Evolutionary conservation across 2,329 filamentous ascomycete genomes (phyloP).

Genomic region (Cytospora piceae): DNA sequence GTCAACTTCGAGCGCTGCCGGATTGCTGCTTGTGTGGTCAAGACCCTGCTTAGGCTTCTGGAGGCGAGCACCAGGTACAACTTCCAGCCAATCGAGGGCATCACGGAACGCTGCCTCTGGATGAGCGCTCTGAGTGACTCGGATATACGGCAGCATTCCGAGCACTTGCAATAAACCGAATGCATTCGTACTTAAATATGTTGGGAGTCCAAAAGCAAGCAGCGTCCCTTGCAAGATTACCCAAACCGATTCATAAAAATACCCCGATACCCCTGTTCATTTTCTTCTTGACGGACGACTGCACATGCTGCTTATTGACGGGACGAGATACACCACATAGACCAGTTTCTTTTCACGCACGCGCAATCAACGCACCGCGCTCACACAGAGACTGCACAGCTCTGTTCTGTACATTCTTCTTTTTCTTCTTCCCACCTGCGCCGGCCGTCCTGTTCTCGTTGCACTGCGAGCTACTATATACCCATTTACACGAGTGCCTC

Average conservation of each 20-base stretch:
- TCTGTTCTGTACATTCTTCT: conserved; percentile 19
- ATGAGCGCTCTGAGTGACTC: conserved; percentile 75
- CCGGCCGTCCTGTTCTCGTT: background rate
- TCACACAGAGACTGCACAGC: conserved; percentile 8
- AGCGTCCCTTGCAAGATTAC: background rate
- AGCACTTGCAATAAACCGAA: conserved; percentile 49
- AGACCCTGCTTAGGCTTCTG: conserved; percentile 76
- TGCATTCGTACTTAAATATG: background rate
- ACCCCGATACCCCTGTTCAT: conserved; percentile 21
- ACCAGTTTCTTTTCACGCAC: background rate
- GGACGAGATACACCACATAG: conserved; percentile 10
- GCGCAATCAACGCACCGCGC: background rate
- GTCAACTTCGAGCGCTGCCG: conserved; percentile 86
- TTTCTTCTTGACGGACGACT: conserved; percentile 6
- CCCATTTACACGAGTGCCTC: conserved; percentile 14
- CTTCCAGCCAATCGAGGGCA: conserved; percentile 75
- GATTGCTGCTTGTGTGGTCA: conserved; percentile 75
- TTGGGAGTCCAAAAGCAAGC: background rate
- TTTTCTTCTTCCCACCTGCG: conserved; percentile 9
- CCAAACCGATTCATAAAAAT: background rate
- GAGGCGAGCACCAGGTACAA: conserved; percentile 77
- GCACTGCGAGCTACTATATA: conserved; percentile 21
- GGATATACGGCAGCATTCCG: conserved; percentile 66
- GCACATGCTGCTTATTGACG: conserved; percentile 15
- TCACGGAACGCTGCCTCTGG: conserved; percentile 84